These are phyloP conservation scores for Hanseniaspora lindneri DNA, from an alignment of 805 yeast genomes.

Conservation along the genomic window DNA sequence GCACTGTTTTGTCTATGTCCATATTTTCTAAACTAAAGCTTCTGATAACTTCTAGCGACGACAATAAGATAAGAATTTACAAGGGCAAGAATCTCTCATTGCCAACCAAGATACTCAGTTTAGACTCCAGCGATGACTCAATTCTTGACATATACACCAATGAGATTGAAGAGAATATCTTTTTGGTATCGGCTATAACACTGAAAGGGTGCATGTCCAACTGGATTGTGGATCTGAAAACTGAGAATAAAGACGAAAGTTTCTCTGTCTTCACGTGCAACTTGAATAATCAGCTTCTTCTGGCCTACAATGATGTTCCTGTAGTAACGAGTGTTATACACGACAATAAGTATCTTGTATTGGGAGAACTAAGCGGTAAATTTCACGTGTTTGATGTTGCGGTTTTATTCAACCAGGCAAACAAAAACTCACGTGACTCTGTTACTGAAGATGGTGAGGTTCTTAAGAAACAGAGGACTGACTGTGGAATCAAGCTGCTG, in stretches of 20 bases:
- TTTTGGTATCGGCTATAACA: neutral
- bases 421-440: neutral
- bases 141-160: conserved; percentile 7
- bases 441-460: neutral
- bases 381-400: conserved; percentile 7
- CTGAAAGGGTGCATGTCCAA: conserved; percentile 8
- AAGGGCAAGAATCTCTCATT: conserved; percentile 31
- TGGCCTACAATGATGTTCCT: conserved; percentile 6
- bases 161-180: neutral
- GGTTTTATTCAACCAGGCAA: neutral
- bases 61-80: conserved; percentile 64
- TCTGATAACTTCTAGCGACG: conserved; percentile 69
- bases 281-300: neutral
- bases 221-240: neutral
- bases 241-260: neutral
- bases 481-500: neutral
- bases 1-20: conserved; percentile 1
- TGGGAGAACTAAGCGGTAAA: conserved; percentile 10
- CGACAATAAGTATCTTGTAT: neutral
- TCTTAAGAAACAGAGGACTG: neutral
- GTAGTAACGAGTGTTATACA: neutral
- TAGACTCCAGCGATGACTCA: neutral
- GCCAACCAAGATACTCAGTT: neutral
- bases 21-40: conserved; percentile 29
- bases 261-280: neutral